These are phyloP conservation scores for Trichoderma atrobrunneum DNA, from an alignment of 2,329 filamentous ascomycete genomes.

Conservation along the genomic window DNA sequence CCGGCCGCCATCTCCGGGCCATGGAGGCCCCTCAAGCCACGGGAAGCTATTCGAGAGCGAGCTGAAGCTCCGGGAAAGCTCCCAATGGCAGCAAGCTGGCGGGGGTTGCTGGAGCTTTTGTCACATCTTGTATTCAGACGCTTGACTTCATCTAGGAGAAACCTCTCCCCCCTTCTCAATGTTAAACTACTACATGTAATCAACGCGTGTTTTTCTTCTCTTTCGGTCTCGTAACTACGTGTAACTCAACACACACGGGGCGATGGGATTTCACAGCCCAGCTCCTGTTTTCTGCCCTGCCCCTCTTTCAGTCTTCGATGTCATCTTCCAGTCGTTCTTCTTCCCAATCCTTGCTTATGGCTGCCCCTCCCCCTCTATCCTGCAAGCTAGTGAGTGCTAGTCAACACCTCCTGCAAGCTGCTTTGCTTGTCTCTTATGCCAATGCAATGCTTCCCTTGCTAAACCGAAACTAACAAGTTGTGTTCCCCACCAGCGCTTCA, in stretches of 20 bases:
- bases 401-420: not conserved
- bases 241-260: not conserved
- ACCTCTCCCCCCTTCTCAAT: not conserved
- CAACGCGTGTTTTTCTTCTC: not conserved
- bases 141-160: not conserved
- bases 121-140: not conserved
- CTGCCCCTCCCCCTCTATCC: not conserved
- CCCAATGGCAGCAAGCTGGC: not conserved
- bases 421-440: not conserved
- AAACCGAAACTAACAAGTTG: not conserved
- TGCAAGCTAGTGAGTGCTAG: not conserved
- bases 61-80: not conserved
- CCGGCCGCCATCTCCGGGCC: not conserved
- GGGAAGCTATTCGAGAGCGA: not conserved
- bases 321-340: not conserved
- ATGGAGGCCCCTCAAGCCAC: not conserved
- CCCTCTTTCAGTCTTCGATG: not conserved
- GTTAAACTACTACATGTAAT: not conserved
- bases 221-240: not conserved
- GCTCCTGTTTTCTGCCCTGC: not conserved
- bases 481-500: not conserved
- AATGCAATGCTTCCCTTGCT: not conserved
- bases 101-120: not conserved
- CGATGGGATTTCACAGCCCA: not conserved
- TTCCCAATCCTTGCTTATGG: not conserved